Evolutionary conservation across 2,329 filamentous ascomycete genomes (phyloP).

Genomic region (Pezicula rhizophila): DNA sequence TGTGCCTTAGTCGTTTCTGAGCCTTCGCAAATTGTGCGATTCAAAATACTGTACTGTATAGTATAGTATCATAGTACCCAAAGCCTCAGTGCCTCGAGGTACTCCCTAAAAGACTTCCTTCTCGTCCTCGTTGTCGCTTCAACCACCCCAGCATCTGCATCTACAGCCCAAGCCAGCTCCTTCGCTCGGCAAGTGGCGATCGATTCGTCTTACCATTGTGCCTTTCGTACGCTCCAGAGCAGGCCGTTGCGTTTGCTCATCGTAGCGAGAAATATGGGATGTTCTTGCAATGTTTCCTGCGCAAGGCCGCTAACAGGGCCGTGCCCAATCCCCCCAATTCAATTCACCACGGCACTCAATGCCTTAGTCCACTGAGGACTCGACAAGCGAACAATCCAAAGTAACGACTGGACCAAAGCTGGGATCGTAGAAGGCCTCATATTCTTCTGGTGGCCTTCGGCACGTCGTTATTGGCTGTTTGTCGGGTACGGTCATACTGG

Average conservation of each 20-base stretch:
- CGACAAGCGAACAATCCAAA: background rate
- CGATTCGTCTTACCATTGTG: no score
- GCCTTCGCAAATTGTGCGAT: background rate
- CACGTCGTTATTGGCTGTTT: conserved; percentile 6
- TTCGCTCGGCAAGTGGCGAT: no score
- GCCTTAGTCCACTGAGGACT: conserved; percentile 8
- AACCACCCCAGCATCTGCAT: no score
- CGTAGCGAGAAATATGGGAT: conserved; percentile 1
- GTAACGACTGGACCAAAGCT: background rate
- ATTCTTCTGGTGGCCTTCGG: conserved; percentile 1
- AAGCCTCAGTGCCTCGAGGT: no score
- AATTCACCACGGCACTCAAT: conserved; percentile 3
- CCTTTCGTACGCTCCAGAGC: no score
- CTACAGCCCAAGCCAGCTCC: no score
- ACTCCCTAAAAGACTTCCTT: no score
- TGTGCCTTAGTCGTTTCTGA: background rate
- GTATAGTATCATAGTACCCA: no score
- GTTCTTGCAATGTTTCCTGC: background rate
- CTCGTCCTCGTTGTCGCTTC: no score
- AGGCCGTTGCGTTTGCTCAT: background rate
- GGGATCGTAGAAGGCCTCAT: conserved; percentile 13
- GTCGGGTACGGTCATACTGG: background rate
- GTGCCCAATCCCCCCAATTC: conserved; percentile 7
- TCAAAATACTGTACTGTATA: no score
- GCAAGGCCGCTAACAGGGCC: background rate